A percentile compares a stretch with the other conserved stretches of the same genome.
These are phyloP conservation scores for Penstemon newberryi DNA, from an alignment of 257 asterid genomes.

Conservation along the genomic window DNA sequence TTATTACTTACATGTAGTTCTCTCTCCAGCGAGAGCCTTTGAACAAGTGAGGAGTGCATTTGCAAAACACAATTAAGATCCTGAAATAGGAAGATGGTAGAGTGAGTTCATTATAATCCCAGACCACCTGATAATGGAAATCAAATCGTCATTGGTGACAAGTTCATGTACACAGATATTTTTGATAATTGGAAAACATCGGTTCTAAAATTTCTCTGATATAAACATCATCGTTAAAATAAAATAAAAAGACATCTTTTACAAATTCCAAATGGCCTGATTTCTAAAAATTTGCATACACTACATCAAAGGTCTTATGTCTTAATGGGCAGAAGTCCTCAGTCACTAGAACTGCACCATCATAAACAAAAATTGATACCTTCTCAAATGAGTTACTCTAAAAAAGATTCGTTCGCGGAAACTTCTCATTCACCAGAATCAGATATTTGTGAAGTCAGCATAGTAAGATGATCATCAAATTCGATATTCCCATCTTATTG, in stretches of 20 bases:
- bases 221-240: constrained; percentile 5
- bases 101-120: constrained; percentile 18
- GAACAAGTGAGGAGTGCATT: constrained; percentile 80
- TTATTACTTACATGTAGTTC: constrained; percentile 74
- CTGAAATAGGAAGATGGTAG: constrained; percentile 38
- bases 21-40: constrained; percentile 68
- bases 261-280: background rate
- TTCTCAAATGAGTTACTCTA: too few species aligned
- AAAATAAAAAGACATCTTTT: background rate
- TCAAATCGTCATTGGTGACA: constrained; percentile 10
- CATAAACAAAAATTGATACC: too few species aligned
- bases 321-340: too few species aligned
- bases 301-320: too few species aligned
- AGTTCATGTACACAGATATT: background rate
- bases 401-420: too few species aligned
- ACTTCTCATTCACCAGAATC: too few species aligned
- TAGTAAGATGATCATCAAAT: too few species aligned
- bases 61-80: constrained; percentile 49
- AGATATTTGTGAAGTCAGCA: too few species aligned
- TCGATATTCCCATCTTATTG: too few species aligned
- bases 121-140: constrained; percentile 8
- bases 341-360: too few species aligned
- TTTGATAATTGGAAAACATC: background rate
- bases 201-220: background rate
- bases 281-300: too few species aligned